Evolutionary conservation across 495 filamentous ascomycete species (phyloP).

Genomic region (Hypoxylon fuscum): DNA sequence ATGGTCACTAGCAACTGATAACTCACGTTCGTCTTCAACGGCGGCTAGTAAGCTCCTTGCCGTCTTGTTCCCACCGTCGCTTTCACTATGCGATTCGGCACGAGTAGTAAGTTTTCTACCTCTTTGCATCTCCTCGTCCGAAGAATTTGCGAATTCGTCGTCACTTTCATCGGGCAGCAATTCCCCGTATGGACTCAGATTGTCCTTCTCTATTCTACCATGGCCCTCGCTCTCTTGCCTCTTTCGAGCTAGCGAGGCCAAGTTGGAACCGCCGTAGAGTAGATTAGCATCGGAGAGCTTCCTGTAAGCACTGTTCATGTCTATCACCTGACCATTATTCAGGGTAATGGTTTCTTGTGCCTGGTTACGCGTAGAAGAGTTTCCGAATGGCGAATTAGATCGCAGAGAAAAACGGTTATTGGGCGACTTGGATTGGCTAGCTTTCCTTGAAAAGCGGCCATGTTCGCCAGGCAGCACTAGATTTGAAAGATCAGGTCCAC

Average conservation of each 20-base stretch:
- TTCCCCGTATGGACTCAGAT: constrained; percentile 68
- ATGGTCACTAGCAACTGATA: background rate
- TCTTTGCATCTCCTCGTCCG: constrained; percentile 60
- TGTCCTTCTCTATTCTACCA: constrained; percentile 77
- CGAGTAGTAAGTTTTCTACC: constrained; percentile 58
- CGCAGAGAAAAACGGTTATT: constrained; percentile 61
- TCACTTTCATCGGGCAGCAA: constrained; percentile 63
- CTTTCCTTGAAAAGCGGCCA: constrained; percentile 58
- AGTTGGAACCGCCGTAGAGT: constrained; percentile 60
- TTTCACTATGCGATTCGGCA: constrained; percentile 46
- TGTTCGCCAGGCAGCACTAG: constrained; percentile 55
- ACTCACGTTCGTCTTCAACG: constrained; percentile 82
- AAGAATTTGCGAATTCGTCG: constrained; percentile 57
- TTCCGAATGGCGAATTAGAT: constrained; percentile 66
- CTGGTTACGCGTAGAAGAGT: constrained; percentile 51
- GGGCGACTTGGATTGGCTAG: constrained; percentile 71
- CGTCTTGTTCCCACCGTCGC: constrained; percentile 46
- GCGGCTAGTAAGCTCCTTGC: constrained; percentile 70
- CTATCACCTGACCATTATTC: constrained; percentile 62
- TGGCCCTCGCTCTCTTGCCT: constrained; percentile 55
- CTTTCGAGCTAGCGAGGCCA: constrained; percentile 63
- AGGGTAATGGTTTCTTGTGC: constrained; percentile 52
- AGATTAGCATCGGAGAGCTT: constrained; percentile 73
- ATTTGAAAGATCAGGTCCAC: constrained; percentile 54
- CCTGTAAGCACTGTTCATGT: constrained; percentile 67